Evolutionary conservation across 805 yeast species (phyloP).

Genomic region (Candida xiaguanensis): DNA sequence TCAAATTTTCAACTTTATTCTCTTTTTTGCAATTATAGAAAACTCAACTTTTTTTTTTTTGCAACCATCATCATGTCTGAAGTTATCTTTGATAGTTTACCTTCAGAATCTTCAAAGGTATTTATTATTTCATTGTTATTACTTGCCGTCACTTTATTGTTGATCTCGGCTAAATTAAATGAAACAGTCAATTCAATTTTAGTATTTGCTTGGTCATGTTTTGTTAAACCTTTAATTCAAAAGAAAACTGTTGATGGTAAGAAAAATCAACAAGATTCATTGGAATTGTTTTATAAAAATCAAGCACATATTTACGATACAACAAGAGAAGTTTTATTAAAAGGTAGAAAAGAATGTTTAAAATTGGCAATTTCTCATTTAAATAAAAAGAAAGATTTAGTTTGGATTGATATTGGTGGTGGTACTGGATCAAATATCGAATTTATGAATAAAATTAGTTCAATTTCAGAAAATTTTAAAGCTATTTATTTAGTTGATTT

Average conservation of each 20-base stretch:
- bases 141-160: conserved; percentile 14
- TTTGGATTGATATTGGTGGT: conserved; percentile 83
- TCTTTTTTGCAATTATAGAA: neutral
- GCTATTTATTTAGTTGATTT: conserved; percentile 72
- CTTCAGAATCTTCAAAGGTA: conserved; percentile 14
- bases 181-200: conserved; percentile 22
- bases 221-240: conserved; percentile 46
- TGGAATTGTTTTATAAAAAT: conserved; percentile 68
- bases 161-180: conserved; percentile 17
- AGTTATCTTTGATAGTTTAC: conserved; percentile 8
- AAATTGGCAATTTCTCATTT: conserved; percentile 58
- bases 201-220: conserved; percentile 48
- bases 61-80: conserved; percentile 8
- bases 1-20: conserved; percentile 2
- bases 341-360: conserved; percentile 68
- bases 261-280: conserved; percentile 50
- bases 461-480: conserved; percentile 48
- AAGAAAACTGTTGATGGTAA: conserved; percentile 11
- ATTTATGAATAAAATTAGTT: conserved; percentile 57
- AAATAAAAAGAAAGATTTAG: conserved; percentile 39
- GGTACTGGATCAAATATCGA: conserved; percentile 86
- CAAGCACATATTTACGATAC: conserved; percentile 77
- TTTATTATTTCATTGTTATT: conserved; percentile 16
- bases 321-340: conserved; percentile 61
- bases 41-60: conserved; percentile 2